Evolutionary conservation across 2,329 filamentous ascomycete genomes (phyloP).

Genomic region (Phialemoniopsis sp.): DNA sequence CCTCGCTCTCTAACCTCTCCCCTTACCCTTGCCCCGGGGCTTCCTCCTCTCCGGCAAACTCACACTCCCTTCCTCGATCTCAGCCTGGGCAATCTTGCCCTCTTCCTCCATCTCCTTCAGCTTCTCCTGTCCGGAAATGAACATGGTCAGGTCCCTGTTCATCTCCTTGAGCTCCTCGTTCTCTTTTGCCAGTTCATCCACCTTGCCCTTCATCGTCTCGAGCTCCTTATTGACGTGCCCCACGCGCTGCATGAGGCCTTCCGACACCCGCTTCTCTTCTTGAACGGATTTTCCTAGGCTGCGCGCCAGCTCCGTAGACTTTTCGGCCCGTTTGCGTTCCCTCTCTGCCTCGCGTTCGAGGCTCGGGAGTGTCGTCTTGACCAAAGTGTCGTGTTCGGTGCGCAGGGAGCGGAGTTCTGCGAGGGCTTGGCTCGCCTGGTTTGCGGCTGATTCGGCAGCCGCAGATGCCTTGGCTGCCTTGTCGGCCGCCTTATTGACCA

Average conservation of each 20-base stretch:
- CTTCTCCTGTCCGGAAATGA: conserved; percentile 80
- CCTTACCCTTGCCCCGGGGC: conserved; percentile 30
- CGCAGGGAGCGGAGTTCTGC: conserved; percentile 49
- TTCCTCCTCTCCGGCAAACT: conserved; percentile 52
- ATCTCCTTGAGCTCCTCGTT: conserved; percentile 76
- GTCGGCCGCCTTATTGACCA: conserved; percentile 82
- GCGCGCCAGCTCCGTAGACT: conserved; percentile 72
- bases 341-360: conserved; percentile 72
- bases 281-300: conserved; percentile 71
- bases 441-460: conserved; percentile 58
- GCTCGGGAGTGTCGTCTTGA: conserved; percentile 52
- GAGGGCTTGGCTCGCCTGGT: conserved; percentile 42
- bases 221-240: conserved; percentile 65
- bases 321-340: conserved; percentile 63
- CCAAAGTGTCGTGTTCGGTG: conserved; percentile 46
- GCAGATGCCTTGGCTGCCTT: conserved; percentile 75
- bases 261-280: conserved; percentile 82
- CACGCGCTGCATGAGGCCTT: conserved; percentile 79
- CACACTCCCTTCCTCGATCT: conserved; percentile 70
- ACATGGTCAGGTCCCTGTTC: conserved; percentile 84
- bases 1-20: conserved; percentile 49
- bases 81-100: conserved; percentile 58
- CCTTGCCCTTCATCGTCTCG: conserved; percentile 50
- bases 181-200: conserved; percentile 53
- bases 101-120: conserved; percentile 65